Evolutionary conservation across 805 yeast species (phyloP), one percentile per base, ranked within the genome.

Genomic region (Starmerella vaccinii): DNA sequence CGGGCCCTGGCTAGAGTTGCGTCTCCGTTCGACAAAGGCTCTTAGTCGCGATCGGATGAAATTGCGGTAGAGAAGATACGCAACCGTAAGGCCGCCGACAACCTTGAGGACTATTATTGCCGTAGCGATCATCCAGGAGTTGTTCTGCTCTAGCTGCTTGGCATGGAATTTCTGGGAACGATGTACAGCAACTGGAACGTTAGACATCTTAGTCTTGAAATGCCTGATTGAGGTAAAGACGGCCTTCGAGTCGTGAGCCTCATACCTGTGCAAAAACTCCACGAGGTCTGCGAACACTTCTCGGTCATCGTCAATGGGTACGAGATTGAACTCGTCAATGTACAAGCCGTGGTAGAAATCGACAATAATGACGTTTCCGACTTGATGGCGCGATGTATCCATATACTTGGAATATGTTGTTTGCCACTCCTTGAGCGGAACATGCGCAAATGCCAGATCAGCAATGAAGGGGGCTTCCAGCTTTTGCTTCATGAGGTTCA

Each of bases 261-360:
- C 47, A 39, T 51, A 54, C 10, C 52, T 19, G 12, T 42, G 49
- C 23, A 54, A 29, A 18, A 51, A 29, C 34, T 51, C 53, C 5
- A 46, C 50, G 10, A 40, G 37, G 34, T 49, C 57, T 3, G 23
- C 39, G 9, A 54, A 46, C 15, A 51, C 53, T 1, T n/a, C 51
- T 10, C 46, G 27, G 34, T 54, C 50, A 12, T 46, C 51, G 30
- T 47, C 38, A 24, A 51, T 51, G 9, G 53, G 47, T 24, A 47
- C 30, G 40, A 40, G 24, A 41, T 53, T 49, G 47, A 55, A 45
- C 21, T 45, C 49, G 29, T 54, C 57, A 4, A 56, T 48, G 39
- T 59, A 59, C 18, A 38, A 23, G 33, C 55, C 55, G 19, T 50
- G 41, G 47, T 49, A 55, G 49, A 58, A 56, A 41, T 59, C 59